Evolutionary conservation across 2,329 filamentous ascomycete genomes (phyloP), one percentile per base, ranked within the genome.

Genomic region (Claviceps maximensis): DNA sequence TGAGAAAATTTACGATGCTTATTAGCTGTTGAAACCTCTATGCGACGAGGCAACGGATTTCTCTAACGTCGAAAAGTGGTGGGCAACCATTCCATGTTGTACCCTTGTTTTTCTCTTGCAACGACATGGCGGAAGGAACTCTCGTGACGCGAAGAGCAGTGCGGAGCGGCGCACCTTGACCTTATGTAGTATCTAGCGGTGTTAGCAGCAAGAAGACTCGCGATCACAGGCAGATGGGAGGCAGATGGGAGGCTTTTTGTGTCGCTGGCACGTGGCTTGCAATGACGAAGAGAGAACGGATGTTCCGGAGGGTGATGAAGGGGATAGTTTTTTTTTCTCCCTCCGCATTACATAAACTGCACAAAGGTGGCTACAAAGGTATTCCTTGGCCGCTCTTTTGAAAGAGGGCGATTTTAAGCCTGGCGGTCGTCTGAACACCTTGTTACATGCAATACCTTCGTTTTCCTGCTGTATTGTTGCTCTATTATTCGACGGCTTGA

Each of bases 141-240:
- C 31, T 38, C 15, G 23, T n/a, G 13, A 21, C 15, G 1, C 41
- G n/a, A 13, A 23, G 1, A 19, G 27, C 25, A 31, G 9, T 23
- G 3, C 10, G 13, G 9, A 23, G 36, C 40, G 48, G 53, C 49
- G 53, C 51, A 44, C 25, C 47, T 36, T 40, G 21, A 49, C 27
- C 33, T 48, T 46, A 49, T 56, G 50, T 55, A 56, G 25, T 51
- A 49, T 54, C 23, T 53, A 53, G 33, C 47, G 33, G 17, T 50
- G 48, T 27, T n/a, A n/a, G n/a, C n/a, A n/a, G n/a, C n/a, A 19
- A 45, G 36, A 42, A 47, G 36, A 31, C 49, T 25, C 52, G 48
- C 25, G 25, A 49, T 44, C 47, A 45, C 33, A 31, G 41, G 23
- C 48, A 40, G 49, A 19, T 38, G 40, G 40, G 19, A 29, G n/a